Evolutionary conservation across 441 rosid genomes (phyloP).

Genomic region (Pelargonium australe): DNA sequence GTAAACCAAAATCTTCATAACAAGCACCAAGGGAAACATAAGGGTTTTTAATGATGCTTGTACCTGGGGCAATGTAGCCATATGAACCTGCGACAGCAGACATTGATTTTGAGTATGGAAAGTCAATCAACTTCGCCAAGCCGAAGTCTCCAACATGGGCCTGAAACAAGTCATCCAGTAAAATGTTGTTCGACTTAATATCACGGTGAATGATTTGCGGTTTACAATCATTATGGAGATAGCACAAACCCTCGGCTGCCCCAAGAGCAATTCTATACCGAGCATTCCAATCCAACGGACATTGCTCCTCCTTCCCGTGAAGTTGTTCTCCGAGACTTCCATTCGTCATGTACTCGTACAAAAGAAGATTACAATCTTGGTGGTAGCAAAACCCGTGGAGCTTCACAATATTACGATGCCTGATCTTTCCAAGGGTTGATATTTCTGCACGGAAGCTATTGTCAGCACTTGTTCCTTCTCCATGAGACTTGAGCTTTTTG

Average conservation of each 20-base stretch:
- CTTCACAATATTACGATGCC: constrained; percentile 92
- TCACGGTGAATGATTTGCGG: constrained; percentile 90
- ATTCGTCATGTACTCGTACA: constrained; percentile 81
- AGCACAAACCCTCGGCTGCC: constrained; percentile 92
- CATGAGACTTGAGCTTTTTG: constrained; percentile 61
- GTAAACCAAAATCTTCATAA: no score
- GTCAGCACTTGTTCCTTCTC: constrained; percentile 72
- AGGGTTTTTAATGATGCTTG: constrained; percentile 7
- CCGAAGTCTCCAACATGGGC: constrained; percentile 99
- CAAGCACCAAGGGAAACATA: no score
- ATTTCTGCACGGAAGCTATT: constrained; percentile 91
- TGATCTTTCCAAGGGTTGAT: constrained; percentile 76
- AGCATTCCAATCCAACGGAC: constrained; percentile 57
- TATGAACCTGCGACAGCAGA: constrained; percentile 96
- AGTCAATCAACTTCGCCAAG: constrained; percentile 84
- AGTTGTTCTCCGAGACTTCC: constrained; percentile 89
- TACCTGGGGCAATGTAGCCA: constrained; percentile 98
- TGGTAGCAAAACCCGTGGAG: constrained; percentile 82
- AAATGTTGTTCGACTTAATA: constrained; percentile 83
- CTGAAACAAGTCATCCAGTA: constrained; percentile 75
- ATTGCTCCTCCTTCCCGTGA: constrained; percentile 35
- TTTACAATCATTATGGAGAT: constrained; percentile 91
- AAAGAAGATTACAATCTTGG: constrained; percentile 69
- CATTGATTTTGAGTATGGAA: constrained; percentile 93
- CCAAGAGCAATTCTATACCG: constrained; percentile 82